Evolutionary conservation across 192 early-diverging fungal genomes (phyloP).

Genomic region (Diversispora epigaea): DNA sequence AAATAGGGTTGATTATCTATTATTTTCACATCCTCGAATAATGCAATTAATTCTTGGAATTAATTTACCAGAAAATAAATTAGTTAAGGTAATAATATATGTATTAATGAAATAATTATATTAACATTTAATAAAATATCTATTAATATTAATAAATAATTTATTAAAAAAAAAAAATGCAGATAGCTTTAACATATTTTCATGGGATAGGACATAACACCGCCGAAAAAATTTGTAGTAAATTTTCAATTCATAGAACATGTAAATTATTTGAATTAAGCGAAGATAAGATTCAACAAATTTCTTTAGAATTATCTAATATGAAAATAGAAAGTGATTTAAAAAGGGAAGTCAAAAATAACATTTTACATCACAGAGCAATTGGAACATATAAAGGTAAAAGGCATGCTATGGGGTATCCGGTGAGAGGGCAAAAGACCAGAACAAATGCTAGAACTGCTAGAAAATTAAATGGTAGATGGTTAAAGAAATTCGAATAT

Average conservation of each 20-base stretch:
- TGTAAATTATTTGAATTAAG: slow-evolving; percentile 86
- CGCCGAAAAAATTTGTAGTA: slow-evolving; percentile 71
- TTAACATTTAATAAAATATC: background rate
- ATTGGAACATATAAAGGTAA: slow-evolving; percentile 79
- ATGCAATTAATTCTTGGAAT: background rate
- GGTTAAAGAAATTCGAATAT: slow-evolving; percentile 1
- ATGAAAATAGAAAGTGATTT: slow-evolving; percentile 88
- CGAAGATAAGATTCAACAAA: slow-evolving; percentile 83
- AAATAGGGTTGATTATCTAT: too few species aligned
- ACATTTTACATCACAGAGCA: slow-evolving; percentile 69
- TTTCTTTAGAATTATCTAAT: slow-evolving; percentile 79
- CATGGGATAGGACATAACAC: slow-evolving; percentile 87
- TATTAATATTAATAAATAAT: too few species aligned
- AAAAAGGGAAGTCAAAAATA: slow-evolving; percentile 64
- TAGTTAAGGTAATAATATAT: slow-evolving; percentile 16
- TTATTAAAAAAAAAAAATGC: background rate
- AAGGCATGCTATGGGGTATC: slow-evolving; percentile 82
- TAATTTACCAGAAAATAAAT: slow-evolving; percentile 21
- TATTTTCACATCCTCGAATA: too few species aligned
- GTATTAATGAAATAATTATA: background rate
- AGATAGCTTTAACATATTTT: slow-evolving; percentile 49
- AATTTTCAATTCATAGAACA: slow-evolving; percentile 79
- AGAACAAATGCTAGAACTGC: slow-evolving; percentile 86
- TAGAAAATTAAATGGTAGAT: slow-evolving; percentile 76
- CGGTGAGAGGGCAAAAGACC: slow-evolving; percentile 88